Evolutionary conservation across 2,329 filamentous ascomycete genomes (phyloP).

Genomic region (Aspergillus alliaceus): DNA sequence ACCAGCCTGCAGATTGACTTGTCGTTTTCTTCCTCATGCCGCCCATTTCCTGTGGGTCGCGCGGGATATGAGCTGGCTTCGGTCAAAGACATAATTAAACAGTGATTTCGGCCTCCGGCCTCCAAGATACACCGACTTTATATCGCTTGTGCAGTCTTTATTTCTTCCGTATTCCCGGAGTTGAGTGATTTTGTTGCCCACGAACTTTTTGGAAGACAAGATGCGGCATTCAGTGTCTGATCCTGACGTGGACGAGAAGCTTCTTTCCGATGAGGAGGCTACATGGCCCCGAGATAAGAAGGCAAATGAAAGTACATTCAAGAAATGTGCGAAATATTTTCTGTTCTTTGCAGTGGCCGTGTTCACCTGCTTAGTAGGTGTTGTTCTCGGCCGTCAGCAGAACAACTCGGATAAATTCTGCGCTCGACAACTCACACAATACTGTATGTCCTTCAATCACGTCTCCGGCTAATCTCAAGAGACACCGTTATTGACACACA

Average conservation of each 20-base stretch:
- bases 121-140: background rate
- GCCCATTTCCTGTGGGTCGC: background rate
- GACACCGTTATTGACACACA: too few species aligned
- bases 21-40: background rate
- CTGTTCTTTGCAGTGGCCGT: constrained; percentile 16
- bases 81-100: background rate
- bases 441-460: constrained; percentile 18
- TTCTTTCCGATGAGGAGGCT: constrained; percentile 5
- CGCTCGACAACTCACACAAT: constrained; percentile 22
- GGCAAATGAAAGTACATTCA: background rate
- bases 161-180: background rate
- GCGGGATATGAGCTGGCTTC: background rate
- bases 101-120: background rate
- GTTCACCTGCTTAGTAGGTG: constrained; percentile 20
- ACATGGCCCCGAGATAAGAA: constrained; percentile 4
- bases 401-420: constrained; percentile 22
- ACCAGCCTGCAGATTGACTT: background rate
- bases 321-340: constrained; percentile 6
- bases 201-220: background rate
- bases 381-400: constrained; percentile 12
- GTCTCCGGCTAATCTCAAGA: too few species aligned
- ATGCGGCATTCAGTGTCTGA: background rate
- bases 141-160: background rate
- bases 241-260: constrained; percentile 4
- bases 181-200: too few species aligned